Evolutionary conservation across 352 stramenopile species (phyloP), one percentile per base, ranked within the genome.

Genomic region (Peronospora destructor): DNA sequence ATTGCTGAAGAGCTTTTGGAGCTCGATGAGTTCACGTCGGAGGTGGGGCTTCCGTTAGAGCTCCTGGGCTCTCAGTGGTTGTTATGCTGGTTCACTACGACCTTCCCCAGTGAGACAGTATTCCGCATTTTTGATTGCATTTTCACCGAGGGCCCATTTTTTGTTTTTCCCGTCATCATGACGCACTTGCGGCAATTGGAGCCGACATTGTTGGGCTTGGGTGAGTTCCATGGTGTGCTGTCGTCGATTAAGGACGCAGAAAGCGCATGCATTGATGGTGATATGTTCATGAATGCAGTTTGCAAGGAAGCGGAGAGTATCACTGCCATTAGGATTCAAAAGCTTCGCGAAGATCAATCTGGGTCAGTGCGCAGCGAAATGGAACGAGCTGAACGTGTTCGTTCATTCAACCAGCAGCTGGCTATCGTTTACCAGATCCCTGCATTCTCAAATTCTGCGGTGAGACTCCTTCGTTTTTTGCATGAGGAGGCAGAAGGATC

Each of bases 21-120:
- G 7, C 53, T 96, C 0, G 66, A 93, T 11, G 69, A 80, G n/a
- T 89, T 89, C 42, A 83, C 85, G 2, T 56, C 68, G 9, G 64
- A 89, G 17, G 61, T 93, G 30, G 82, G 82, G 2, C 64, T 94
- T 16, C 85, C 84, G n/a, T 66, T 96, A 11, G 81, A 95, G 48
- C 64, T 94, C 2, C 53, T 96, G 3, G 87, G 86, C 2, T 91
- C 84, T 6, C 85, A 95, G 71, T 96, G 87, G 87, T 65, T 96
- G 14, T 41, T 96, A 7, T 96, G 87, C 48, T 55, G 95, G 13
- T 96, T 96, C 62, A 90, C 91, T 5, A 96, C 87, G 14, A 95
- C 83, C 1, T 89, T 96, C 17, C 83, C 82, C 4, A 78, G 79
- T 29, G 85, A 94, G 55, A 96, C 82, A 0, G 81, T 82, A 16